Evolutionary conservation across 305 asterid species (phyloP), one percentile per base, ranked within the genome.

Genomic region (Fraxinus nigra): DNA sequence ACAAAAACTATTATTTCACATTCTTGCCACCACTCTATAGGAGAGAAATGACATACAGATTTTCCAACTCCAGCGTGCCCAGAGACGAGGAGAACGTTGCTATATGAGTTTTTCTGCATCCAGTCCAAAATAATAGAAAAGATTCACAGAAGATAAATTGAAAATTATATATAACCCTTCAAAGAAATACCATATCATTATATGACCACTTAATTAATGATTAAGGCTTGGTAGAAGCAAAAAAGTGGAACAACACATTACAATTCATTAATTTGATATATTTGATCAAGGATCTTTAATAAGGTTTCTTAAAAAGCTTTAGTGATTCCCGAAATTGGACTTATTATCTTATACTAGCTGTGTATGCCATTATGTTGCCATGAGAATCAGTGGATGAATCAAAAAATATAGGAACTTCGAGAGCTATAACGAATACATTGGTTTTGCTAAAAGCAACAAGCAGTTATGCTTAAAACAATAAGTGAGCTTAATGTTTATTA

Each of bases 31-130:
- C 76, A 72, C 5, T 70, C 20, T 26, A 56, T 75, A 83, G 75
- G 84, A 78, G 75, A 83, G 73, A 74, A 72, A 77, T 73, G 75
- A 51, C 98, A 51, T 94, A 95, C 99, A 81, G 98, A 94, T 94
- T 95, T 95, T 82, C 98, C 99, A 86, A 90, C 93, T 87, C 99
- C 98, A 82, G 98, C 93, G 77, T 92, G 97, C 82, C 98, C 98
- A 87, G 92, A 88, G 84, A 94, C 80, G 77, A 95, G 92, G 87
- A 95, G 91, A 78, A 90, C 95, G 79, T 93, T 84, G 85, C 84
- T 82, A 78, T 4, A 65, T 81, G 88, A 83, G 78, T 75, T 83
- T 81, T 82, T 90, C 99, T 94, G 93, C 84, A 83, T 7, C 76
- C 78, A 83, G 48, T 79, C 72, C 79, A 85, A 78, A 78, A 85